Evolutionary conservation across 495 filamentous ascomycete species (phyloP).

Genomic region (Xylaria longipes): DNA sequence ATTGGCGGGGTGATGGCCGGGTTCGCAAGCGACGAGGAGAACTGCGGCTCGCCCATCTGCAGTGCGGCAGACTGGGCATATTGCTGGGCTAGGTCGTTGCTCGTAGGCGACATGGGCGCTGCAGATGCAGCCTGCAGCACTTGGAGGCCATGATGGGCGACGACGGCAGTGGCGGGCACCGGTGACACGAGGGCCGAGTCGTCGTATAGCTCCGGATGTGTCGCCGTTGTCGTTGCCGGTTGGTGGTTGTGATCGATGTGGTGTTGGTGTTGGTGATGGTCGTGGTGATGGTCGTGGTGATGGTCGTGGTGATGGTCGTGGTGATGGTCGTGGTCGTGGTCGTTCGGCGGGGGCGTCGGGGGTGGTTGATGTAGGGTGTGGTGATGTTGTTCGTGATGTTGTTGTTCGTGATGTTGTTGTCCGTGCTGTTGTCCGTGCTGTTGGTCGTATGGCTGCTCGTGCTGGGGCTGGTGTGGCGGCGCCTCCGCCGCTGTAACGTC

Average conservation of each 20-base stretch:
- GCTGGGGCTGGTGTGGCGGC: background rate
- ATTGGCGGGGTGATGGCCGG: constrained; percentile 16
- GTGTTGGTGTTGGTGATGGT: background rate
- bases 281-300: background rate
- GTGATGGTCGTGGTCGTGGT: constrained; percentile 3
- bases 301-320: constrained; percentile 3
- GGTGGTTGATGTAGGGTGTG: background rate
- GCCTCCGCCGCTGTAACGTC: background rate
- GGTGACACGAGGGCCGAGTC: constrained; percentile 30
- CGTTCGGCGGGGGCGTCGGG: background rate
- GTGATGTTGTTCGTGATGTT: background rate
- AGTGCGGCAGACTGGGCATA: constrained; percentile 41
- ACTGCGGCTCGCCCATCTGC: constrained; percentile 33
- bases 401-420: constrained; percentile 6
- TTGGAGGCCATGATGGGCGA: constrained; percentile 53
- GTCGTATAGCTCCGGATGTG: constrained; percentile 22
- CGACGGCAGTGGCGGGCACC: constrained; percentile 30
- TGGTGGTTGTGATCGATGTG: constrained; percentile 6
- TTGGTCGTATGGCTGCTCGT: constrained; percentile 1
- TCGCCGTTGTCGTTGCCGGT: constrained; percentile 2
- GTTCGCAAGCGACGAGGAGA: constrained; percentile 24
- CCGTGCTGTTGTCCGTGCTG: background rate
- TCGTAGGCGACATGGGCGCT: constrained; percentile 32
- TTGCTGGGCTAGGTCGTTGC: constrained; percentile 36
- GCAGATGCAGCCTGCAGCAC: constrained; percentile 52